These are phyloP conservation scores for Lavandula angustifolia DNA, from an alignment of 257 asterid genomes.

Conservation along the genomic window DNA sequence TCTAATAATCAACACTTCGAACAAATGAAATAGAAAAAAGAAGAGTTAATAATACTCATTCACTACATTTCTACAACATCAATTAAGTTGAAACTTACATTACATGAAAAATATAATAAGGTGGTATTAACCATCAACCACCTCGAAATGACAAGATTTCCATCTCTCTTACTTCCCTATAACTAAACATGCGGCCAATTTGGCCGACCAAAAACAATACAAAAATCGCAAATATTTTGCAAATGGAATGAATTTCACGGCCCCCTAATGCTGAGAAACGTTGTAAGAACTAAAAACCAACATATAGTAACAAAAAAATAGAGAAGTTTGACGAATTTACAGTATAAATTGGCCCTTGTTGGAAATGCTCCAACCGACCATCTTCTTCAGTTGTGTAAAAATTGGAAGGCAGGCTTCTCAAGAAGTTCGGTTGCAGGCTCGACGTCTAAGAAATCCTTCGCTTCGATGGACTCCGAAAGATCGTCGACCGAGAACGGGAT, in stretches of 20 bases:
- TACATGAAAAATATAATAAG: no score
- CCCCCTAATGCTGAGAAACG: constrained; percentile 36
- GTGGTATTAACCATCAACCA: no score
- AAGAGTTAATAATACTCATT: no score
- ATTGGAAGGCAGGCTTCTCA: constrained; percentile 82
- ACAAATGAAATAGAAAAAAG: no score
- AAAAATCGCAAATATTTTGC: constrained; percentile 35
- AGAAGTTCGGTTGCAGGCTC: constrained; percentile 74
- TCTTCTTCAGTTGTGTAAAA: constrained; percentile 61
- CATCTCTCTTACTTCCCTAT: no score
- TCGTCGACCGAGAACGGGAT: constrained; percentile 93
- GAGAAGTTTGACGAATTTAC: constrained; percentile 53
- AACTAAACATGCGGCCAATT: constrained; percentile 36
- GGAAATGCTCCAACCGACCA: constrained; percentile 28
- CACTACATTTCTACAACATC: no score
- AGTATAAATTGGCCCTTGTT: constrained; percentile 27
- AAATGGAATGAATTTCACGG: constrained; percentile 36
- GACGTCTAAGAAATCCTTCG: constrained; percentile 82
- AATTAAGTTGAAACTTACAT: no score
- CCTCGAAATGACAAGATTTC: no score
- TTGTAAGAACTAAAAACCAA: constrained; percentile 21
- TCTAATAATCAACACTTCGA: no score
- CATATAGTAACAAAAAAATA: constrained; percentile 33
- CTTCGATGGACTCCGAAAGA: constrained; percentile 66
- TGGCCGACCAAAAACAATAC: constrained; percentile 35